A percentile compares a stretch with the other conserved stretches of the same genome.
phyloP scores from a whole-genome alignment of 2,329 filamentous ascomycete species.

The Phialophora verrucosa region DNA sequence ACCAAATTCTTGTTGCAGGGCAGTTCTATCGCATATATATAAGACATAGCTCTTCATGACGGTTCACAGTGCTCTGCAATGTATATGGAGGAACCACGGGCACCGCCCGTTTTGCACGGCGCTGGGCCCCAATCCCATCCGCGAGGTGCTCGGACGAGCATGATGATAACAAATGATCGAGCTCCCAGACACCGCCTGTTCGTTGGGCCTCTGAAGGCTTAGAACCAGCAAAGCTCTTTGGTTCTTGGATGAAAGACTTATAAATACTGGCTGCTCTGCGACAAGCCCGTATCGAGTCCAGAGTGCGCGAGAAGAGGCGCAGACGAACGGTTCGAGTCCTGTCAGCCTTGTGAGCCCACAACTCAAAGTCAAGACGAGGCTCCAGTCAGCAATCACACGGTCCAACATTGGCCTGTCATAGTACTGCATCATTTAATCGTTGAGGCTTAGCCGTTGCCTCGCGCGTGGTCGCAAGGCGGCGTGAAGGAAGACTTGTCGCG shows the following conservation, averaged over 20 bases:
- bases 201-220: constrained; percentile 11
- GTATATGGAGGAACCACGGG: background rate
- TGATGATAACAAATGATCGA: constrained; percentile 4
- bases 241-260: constrained; percentile 1
- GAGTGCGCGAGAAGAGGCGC: background rate
- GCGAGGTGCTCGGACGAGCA: background rate
- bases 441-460: background rate
- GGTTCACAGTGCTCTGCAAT: background rate
- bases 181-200: background rate
- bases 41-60: background rate
- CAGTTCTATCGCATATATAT: background rate
- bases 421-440: background rate
- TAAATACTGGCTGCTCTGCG: constrained; percentile 6
- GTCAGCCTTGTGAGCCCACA: background rate
- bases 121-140: background rate
- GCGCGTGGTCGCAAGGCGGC: background rate
- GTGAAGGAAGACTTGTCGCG: background rate
- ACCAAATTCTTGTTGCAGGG: background rate
- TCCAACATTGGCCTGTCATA: background rate
- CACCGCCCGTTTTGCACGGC: background rate
- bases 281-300: background rate
- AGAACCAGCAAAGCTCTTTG: constrained; percentile 4
- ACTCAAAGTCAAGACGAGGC: background rate
- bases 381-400: background rate
- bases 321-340: background rate